Base-by-base conservation (phyloP, 2,329 filamentous ascomycete genomes). In the Aspergillus fructus region DNA sequence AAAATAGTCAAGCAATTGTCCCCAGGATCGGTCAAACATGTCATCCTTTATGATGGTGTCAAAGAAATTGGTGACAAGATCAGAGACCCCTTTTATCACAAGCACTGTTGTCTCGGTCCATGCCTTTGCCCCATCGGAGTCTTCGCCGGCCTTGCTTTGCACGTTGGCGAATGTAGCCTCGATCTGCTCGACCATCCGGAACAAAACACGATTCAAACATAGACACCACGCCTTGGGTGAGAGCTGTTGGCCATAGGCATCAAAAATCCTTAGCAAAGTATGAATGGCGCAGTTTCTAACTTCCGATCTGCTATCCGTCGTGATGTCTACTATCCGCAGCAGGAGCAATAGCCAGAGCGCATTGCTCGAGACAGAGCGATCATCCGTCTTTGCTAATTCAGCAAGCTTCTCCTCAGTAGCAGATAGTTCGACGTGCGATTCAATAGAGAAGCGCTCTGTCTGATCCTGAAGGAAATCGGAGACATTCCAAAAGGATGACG, bases 401-500 rank as follows among this genome's bases (percentile, higher is more conserved):
- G 82, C 74, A 2, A 89, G 71, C 15, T 82, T 78, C 7, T 85
- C 76, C 53, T 89, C 86, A 5, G 65, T 85, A 76, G 59, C 81
- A 68, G 59, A 81, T 77, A 70, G 64, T 59, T 75, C 72, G 37
- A 77, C 66, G 51, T 74, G 67, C 12, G 64, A 65, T 53, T 74
- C 73, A 50, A 76, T 68, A 2, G 68, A 74, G 50, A 75, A 74
- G 12, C 70, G 66, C 21, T 79, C 76, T 49, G 78, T 78, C 39
- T 79, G 77, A 7, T 75, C 74, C 55, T 85, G 82, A 19, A 97
- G 80, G 62, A 93, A 94, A 72, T 97, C 93, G 0, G 93, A 96
- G 7, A 97, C 84, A 53, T 93, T 93, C 91, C 93, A 97, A 72
- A 96, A 96, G 69, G 96, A 94, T 0, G 93, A 96, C 8, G 96